These are phyloP conservation scores for Xerocomellus intermedius DNA, from an alignment of 768 basidiomycete species.

Conservation along the genomic window DNA sequence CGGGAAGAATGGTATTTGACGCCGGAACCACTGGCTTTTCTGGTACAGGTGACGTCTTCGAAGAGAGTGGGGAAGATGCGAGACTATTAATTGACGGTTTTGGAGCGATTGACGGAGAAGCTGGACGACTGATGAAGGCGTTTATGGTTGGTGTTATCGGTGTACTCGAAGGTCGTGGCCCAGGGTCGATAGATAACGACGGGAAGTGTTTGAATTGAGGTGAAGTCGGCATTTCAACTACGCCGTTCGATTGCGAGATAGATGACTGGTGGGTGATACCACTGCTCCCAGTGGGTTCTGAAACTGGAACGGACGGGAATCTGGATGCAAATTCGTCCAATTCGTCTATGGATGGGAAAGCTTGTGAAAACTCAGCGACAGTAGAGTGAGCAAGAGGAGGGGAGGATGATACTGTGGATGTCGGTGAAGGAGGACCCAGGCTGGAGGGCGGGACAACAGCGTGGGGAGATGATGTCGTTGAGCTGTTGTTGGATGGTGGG, in stretches of 20 bases:
- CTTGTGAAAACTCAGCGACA: conserved; percentile 57
- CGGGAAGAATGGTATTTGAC: conserved; percentile 58
- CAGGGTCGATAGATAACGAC: conserved; percentile 43
- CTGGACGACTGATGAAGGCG: conserved; percentile 59
- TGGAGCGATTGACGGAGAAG: conserved; percentile 50
- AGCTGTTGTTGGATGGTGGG: conserved; percentile 28
- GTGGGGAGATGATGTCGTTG: conserved; percentile 50
- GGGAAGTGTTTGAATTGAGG: conserved; percentile 39
- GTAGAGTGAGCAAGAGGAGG: conserved; percentile 43
- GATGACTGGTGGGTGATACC: conserved; percentile 7
- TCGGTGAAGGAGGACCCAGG: conserved; percentile 75
- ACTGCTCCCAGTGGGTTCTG: conserved; percentile 38
- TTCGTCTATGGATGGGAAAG: conserved; percentile 80
- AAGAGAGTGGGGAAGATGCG: conserved; percentile 30
- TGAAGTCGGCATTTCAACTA: conserved; percentile 30
- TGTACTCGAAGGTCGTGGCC: conserved; percentile 66
- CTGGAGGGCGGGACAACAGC: conserved; percentile 67
- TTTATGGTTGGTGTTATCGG: conserved; percentile 60
- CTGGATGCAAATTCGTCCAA: conserved; percentile 55
- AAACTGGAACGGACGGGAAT: conserved; percentile 49
- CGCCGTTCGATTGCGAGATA: conserved; percentile 31
- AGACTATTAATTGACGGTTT: conserved; percentile 44
- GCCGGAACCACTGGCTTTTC: conserved; percentile 52
- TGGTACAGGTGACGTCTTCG: conserved; percentile 28
- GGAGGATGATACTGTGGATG: conserved; percentile 66